Percentiles rank a stretch among this genome's conserved stretches.
Conservation (phyloP, 768 basidiomycete genomes). For the Lentinus brumalis region DNA sequence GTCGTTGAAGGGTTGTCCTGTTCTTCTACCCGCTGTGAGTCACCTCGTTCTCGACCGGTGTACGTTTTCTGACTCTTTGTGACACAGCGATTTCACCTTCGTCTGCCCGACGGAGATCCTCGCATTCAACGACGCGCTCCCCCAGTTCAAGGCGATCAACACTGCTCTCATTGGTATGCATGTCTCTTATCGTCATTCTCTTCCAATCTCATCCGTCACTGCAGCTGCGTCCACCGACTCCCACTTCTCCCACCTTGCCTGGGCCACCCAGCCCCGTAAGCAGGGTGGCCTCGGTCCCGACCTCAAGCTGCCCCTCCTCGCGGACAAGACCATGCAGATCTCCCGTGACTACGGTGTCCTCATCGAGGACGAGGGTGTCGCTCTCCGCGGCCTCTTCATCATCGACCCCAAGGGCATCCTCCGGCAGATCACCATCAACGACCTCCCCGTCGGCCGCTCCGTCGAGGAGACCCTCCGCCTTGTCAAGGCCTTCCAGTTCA, state of each 20-base stretch:
- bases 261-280: slow-evolving; percentile 80
- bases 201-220: slow-evolving; percentile 7
- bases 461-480: slow-evolving; percentile 92
- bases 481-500: slow-evolving; percentile 92
- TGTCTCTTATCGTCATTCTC: not conserved
- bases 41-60: slow-evolving; percentile 15
- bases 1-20: slow-evolving; percentile 72
- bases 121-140: slow-evolving; percentile 88
- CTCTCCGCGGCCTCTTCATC: slow-evolving; percentile 85
- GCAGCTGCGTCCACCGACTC: slow-evolving; percentile 87
- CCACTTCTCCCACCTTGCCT: slow-evolving; percentile 84
- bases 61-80: not conserved
- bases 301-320: slow-evolving; percentile 80
- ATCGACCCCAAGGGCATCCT: slow-evolving; percentile 83
- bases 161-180: slow-evolving; percentile 74
- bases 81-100: slow-evolving; percentile 77
- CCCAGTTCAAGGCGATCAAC: slow-evolving; percentile 71
- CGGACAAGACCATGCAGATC: slow-evolving; percentile 78
- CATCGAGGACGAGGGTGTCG: slow-evolving; percentile 84
- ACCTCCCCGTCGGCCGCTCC: slow-evolving; percentile 92
- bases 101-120: slow-evolving; percentile 96
- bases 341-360: slow-evolving; percentile 87
- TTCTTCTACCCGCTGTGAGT: slow-evolving; percentile 92
- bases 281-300: slow-evolving; percentile 90
- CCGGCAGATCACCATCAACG: slow-evolving; percentile 86